Base-by-base conservation (phyloP, 177 flowering plant species). In the Tripterygium wilfordii region DNA sequence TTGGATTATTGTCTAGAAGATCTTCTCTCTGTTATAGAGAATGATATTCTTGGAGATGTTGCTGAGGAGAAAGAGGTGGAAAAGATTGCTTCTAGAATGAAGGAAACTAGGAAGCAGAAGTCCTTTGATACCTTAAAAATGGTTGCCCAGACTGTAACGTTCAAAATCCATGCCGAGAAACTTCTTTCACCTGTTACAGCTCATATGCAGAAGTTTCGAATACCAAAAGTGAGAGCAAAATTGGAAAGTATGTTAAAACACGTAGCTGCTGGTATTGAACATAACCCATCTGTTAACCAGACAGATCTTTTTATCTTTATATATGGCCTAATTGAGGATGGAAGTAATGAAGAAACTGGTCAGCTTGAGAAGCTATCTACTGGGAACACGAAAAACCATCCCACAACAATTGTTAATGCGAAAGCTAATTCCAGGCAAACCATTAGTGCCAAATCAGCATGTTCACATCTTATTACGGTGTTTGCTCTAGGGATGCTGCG, bases 1-100 rank as follows among this genome's bases (percentile, higher is more conserved):
- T 53, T 87, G 62, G 97, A 89, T 66, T 66, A 77, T 57, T 87
- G 96, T 60, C 62, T 87, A 60, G 77, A 68, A 38, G 96, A 84
- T 62, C 84, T 94, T 30, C 76, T 94, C 15, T 51, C 57, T 24
- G 64, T 94, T 14, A 80, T 64, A 37, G 80, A 74, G 62, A 81
- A 78, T 60, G 99, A 94, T 63, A 85, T 94, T 49, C 73, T 94
- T 56, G 97, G 99, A 35, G 85, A 77, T 53, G 92, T 89, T 70
- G 72, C 92, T 2, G 95, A 89, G 53, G 77, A 94, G 68, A 94
- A 89, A 58, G 99, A 89, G 51, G 96, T 89, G 46, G 97, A 81
- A 20, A 94, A 89, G 76, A 77, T 94, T 70, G 96, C 99, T 61
- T 79, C 91, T 17, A 94, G 89, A 73, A 84, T 89, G 97, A 94